phyloP scores from a whole-genome alignment of 2,329 filamentous ascomycete genomes.

The Fusarium anthophilum region DNA sequence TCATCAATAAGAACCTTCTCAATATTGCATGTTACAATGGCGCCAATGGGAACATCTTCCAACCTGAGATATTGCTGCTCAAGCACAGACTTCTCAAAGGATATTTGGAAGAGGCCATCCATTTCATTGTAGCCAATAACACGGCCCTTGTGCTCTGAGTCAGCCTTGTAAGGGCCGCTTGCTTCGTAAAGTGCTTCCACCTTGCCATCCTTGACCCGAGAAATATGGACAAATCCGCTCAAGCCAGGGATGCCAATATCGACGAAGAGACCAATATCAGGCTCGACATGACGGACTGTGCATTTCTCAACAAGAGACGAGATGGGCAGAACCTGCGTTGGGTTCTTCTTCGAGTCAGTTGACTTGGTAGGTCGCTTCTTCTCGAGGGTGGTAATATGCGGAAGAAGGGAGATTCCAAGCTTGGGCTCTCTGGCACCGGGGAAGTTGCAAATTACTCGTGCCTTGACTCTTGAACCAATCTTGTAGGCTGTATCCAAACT shows the following conservation, averaged over 20 bases:
- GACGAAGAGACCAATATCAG: conserved; percentile 82
- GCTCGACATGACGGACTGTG: conserved; percentile 81
- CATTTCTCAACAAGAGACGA: conserved; percentile 82
- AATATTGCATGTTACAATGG: conserved; percentile 81
- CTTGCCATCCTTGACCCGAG: conserved; percentile 88
- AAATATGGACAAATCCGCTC: conserved; percentile 94
- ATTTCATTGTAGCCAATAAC: conserved; percentile 87
- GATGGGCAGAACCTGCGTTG: conserved; percentile 70
- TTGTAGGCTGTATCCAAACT: conserved; percentile 83
- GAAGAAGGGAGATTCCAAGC: conserved; percentile 85
- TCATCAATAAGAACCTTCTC: conserved; percentile 84
- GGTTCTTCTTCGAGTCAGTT: conserved; percentile 54
- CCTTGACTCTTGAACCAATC: conserved; percentile 84
- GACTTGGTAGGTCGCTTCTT: conserved; percentile 51
- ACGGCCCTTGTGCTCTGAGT: conserved; percentile 81
- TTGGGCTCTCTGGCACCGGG: conserved; percentile 82
- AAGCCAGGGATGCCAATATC: conserved; percentile 71
- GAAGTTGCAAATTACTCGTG: conserved; percentile 87
- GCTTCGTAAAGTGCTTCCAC: conserved; percentile 82
- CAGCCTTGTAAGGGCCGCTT: conserved; percentile 80
- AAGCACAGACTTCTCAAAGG: conserved; percentile 82
- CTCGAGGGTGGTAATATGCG: conserved; percentile 78
- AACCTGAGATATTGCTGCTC: conserved; percentile 91
- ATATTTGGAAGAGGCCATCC: conserved; percentile 86
- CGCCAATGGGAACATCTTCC: conserved; percentile 86